Base-by-base conservation (phyloP, 139 green algal genomes). In the Nannochloris sp. region DNA sequence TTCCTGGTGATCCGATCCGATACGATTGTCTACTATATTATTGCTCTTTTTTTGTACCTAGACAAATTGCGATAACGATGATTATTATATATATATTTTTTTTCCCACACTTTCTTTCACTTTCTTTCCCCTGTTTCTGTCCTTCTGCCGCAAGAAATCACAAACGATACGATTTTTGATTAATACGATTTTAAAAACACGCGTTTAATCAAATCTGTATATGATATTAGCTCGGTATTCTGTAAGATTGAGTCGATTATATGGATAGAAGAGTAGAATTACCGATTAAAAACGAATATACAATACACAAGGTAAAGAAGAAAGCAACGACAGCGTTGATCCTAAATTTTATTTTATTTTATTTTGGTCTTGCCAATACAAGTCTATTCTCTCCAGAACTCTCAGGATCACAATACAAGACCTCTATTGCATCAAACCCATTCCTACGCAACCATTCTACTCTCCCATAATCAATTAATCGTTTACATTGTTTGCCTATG, bases 391-490 rank as follows among this genome's bases (percentile, higher is more conserved):
- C 82, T 1, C 80, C 82, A 39, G 73, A 80, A 23, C 85, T 68
- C 6, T 51, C 29, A 0, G 74, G 25, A 0, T 68, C 45, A 23
- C 81, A 46, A 58, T 88, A 88, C 33, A 61, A 25, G 54, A 85
- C 71, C 12, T 73, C 48, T 12, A 38, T 19, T 19, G 67, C 61
- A 38, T 73, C 45, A 13, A 70, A 78, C 4, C 53, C 37, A 30
- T 61, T 46, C 33, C 65, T 23, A 6, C 30, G 62, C 55, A 90
- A 68, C 81, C 79, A 92, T 7, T 42, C 51, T 64, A 78, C 34
- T n/a, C 86, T 68, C 2, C 73, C 85, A 5, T 36, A 39, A 61
- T 93, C 86, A 15, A 93, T 83, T 19, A 93, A 65, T 46, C 61
- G 44, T 69, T 93, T 93, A 75, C 80, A 89, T 45, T 70, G 71